Evolutionary conservation across 345 rosid species (phyloP).

Genomic region (Aquilaria yunnanensis): DNA sequence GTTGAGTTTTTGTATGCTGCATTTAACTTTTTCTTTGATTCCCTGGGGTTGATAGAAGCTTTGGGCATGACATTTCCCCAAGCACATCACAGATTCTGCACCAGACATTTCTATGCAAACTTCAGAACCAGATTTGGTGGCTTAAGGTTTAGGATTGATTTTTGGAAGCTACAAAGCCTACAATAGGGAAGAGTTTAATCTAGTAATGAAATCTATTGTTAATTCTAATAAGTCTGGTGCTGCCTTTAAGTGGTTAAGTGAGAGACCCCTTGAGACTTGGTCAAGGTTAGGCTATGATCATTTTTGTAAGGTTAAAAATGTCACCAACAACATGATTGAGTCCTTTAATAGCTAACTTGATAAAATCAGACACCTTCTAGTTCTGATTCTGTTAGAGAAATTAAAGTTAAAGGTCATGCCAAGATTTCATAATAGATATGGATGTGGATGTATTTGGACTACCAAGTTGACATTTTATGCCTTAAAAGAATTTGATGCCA

Average conservation of each 20-base stretch:
- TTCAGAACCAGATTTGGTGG: neutral
- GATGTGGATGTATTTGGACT: neutral
- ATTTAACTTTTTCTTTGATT: neutral
- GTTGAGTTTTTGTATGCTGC: neutral
- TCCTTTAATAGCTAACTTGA: neutral
- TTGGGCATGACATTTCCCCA: neutral
- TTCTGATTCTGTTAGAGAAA: neutral
- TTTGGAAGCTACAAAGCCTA: neutral
- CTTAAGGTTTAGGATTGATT: neutral
- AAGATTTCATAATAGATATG: neutral
- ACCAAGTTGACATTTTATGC: fast-evolving
- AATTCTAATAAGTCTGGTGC: no score
- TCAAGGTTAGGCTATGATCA: neutral
- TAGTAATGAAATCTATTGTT: neutral
- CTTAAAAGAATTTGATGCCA: neutral
- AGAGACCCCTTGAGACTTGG: neutral
- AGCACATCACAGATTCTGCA: neutral
- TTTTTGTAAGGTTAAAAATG: neutral
- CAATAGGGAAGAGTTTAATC: neutral
- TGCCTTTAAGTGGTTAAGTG: neutral
- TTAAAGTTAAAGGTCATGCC: neutral
- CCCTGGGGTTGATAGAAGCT: neutral
- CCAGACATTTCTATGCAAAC: neutral
- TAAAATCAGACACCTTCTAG: neutral
- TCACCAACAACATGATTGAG: neutral